Evolutionary conservation across 495 filamentous ascomycete species (phyloP).

Genomic region (Aspergillus bertholletiae): DNA sequence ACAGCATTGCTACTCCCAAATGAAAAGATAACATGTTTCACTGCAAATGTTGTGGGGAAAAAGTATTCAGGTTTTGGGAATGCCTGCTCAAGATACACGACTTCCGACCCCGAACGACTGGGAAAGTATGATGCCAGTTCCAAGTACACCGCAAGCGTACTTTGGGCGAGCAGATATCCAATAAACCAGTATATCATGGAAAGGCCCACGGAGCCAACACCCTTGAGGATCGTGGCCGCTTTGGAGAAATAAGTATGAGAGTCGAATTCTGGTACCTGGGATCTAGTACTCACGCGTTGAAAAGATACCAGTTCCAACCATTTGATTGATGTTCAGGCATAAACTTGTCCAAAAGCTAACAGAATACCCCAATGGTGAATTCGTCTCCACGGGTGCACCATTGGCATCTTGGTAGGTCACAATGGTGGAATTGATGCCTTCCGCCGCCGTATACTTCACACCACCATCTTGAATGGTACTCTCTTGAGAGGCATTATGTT

Average conservation of each 20-base stretch:
- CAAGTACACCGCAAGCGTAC: conserved; percentile 52
- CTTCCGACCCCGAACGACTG: conserved; percentile 60
- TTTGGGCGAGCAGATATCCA: conserved; percentile 49
- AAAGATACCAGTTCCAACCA: background rate
- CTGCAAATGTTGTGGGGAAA: conserved; percentile 58
- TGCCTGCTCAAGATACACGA: conserved; percentile 64
- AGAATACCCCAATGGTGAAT: background rate
- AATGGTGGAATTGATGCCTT: background rate
- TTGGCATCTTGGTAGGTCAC: background rate
- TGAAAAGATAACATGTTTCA: conserved; percentile 55
- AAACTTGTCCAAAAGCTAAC: background rate
- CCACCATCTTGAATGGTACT: background rate
- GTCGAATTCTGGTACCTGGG: no score
- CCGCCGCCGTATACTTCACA: background rate
- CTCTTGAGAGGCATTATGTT: background rate
- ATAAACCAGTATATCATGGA: conserved; percentile 59
- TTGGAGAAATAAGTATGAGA: background rate
- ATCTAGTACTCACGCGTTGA: background rate
- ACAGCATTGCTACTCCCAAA: conserved; percentile 63
- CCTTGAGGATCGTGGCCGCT: conserved; percentile 35
- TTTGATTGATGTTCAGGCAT: background rate
- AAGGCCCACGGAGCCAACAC: conserved; percentile 58
- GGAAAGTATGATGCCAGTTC: conserved; percentile 62
- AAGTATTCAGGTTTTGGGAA: conserved; percentile 60
- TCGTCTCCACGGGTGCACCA: background rate